phyloP scores from a whole-genome alignment of 1,284 basidiomycete genomes.

The Irpex sp. region DNA sequence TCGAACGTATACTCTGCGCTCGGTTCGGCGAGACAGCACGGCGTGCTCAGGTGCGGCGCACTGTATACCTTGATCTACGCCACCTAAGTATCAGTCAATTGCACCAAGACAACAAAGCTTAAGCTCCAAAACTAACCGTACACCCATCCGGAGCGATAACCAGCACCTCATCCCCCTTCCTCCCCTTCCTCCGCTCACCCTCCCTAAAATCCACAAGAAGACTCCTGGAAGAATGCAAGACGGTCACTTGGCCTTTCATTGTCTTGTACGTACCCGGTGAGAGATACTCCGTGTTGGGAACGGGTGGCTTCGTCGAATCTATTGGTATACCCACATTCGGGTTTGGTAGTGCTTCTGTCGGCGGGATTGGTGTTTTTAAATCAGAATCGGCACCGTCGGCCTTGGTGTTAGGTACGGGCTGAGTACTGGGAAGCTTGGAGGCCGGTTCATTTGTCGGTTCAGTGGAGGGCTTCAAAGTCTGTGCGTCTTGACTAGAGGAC shows the following conservation, averaged over 20 bases:
- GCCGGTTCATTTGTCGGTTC: no score
- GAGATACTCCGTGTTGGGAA: conserved; percentile 37
- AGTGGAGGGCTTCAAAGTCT: background rate
- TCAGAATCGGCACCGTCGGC: no score
- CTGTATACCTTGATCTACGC: conserved; percentile 40
- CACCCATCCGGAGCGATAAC: conserved; percentile 37
- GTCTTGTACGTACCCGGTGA: conserved; percentile 44
- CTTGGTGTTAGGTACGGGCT: no score
- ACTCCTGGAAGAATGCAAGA: conserved; percentile 42
- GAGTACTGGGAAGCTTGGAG: no score
- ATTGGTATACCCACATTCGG: no score
- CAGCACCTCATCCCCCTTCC: conserved; percentile 44
- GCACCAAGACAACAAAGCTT: no score
- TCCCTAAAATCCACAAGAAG: conserved; percentile 53
- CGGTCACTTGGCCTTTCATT: conserved; percentile 41
- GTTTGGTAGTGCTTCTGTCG: no score
- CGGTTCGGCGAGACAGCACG: conserved; percentile 45
- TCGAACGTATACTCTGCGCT: conserved; percentile 30
- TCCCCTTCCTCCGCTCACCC: conserved; percentile 44
- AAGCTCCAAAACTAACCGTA: no score
- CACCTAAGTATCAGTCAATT: background rate
- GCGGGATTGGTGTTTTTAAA: no score
- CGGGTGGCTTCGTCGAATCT: conserved; percentile 23
- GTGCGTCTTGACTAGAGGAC: background rate
- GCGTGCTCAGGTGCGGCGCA: conserved; percentile 46